These are phyloP conservation scores for Fusarium sp. DNA, from an alignment of 2,329 filamentous ascomycete genomes.

Conservation along the genomic window DNA sequence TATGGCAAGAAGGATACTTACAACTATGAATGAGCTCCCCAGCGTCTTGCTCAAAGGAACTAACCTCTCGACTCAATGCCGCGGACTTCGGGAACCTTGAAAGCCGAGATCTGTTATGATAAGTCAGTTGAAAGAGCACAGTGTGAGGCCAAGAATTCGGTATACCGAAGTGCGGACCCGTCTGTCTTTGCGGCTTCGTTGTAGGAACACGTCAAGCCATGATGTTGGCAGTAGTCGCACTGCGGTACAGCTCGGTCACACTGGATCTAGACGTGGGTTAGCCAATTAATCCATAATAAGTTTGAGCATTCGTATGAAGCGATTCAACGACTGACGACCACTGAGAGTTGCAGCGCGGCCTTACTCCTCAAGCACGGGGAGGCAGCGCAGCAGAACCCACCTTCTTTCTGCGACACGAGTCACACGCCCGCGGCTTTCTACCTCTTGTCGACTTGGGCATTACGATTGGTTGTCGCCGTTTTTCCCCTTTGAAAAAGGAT, in stretches of 20 bases:
- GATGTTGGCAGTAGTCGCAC: conserved; percentile 7
- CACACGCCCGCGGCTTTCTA: neutral
- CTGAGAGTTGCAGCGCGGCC: no score
- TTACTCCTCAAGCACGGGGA: neutral
- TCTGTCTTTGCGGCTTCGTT: neutral
- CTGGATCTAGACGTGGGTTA: neutral
- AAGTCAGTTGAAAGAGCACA: neutral
- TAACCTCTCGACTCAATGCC: fast-evolving
- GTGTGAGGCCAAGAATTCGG: no score
- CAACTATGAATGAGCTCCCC: neutral
- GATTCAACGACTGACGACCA: neutral
- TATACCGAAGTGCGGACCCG: neutral
- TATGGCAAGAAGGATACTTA: fast-evolving
- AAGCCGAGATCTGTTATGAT: neutral
- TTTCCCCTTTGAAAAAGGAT: neutral
- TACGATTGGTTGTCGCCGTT: fast-evolving
- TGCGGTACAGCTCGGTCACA: neutral
- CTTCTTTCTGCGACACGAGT: conserved; percentile 10
- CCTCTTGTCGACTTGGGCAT: neutral
- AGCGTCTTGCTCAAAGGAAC: neutral
- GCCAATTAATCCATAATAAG: no score
- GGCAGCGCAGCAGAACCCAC: neutral
- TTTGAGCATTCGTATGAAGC: no score
- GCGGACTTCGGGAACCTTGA: fast-evolving
- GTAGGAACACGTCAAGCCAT: neutral